Evolutionary conservation across 2,329 filamentous ascomycete species (phyloP).

Genomic region (Coniochaeta prunicola): DNA sequence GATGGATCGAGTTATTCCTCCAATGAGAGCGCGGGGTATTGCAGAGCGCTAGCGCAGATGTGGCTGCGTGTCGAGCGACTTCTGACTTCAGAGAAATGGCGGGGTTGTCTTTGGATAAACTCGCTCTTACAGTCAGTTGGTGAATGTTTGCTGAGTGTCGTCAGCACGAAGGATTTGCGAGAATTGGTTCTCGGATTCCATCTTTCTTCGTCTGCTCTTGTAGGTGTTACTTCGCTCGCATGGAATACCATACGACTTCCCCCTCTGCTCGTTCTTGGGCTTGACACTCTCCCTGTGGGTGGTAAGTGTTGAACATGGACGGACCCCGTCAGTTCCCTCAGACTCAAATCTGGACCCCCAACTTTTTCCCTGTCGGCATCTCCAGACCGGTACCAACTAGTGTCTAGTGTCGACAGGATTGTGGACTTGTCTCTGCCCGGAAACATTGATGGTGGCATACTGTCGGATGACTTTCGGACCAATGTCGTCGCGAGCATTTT

Average conservation of each 20-base stretch:
- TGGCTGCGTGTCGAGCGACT: neutral
- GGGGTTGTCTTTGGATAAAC: neutral
- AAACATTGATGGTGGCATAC: neutral
- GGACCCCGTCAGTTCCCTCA: neutral
- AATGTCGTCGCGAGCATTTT: constrained; percentile 27
- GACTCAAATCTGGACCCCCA: neutral
- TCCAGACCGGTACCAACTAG: neutral
- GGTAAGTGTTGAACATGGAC: neutral
- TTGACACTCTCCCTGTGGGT: neutral
- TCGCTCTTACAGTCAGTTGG: neutral
- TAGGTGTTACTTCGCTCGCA: neutral
- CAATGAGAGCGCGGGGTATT: neutral
- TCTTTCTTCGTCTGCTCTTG: neutral
- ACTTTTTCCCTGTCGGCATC: neutral
- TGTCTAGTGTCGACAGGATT: neutral
- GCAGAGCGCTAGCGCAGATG: neutral
- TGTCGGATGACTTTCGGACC: constrained; percentile 25
- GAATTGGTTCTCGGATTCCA: neutral
- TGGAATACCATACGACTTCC: too few relatives aligned
- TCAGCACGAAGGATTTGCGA: neutral
- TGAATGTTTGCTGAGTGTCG: neutral
- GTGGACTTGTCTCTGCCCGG: neutral
- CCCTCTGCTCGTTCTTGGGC: too few relatives aligned
- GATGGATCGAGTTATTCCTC: neutral
- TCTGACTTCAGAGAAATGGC: neutral